Evolutionary conservation across 805 yeast species (phyloP), one percentile per base, ranked within the genome.

Genomic region (Yarrowia phangngaensis): DNA sequence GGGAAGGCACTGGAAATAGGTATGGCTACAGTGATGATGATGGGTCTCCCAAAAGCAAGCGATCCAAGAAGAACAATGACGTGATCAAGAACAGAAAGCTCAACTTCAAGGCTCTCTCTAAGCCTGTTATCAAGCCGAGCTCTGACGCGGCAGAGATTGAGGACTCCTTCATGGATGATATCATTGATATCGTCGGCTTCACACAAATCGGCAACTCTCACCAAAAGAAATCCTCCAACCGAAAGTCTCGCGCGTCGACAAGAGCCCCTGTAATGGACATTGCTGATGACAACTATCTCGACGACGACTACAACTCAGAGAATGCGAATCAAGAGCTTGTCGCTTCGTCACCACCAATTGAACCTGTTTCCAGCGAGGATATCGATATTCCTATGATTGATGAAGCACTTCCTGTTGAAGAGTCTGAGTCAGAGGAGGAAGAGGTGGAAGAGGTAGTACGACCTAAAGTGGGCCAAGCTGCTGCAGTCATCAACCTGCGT

Each of bases 131-230:
- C 23, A 57, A 62, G 52, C 2, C 27, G 13, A 20, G 20, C 31
- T 6, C 48, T 8, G 48, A 50, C 14, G 15, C 50, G 8, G 45
- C 52, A 9, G 54, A 50, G n/a, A 62, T 75, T 47, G 67, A 71
- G 2, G 72, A 71, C 31, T 74, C 74, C 41, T 76, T 73, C 52
- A 73, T 87, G 53, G 89, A 82, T 60, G 89, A 82, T 58, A 78
- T 84, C 49, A 68, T 84, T 40, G 77, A 75, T 52, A 87, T 26
- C n/a, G 27, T 38, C 27, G 45, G 45, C 23, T 17, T 31, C 14
- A 12, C 31, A 1, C 29, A 8, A 17, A 12, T 32, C 32, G 27
- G 27, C 6, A 26, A 6, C 24, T 6, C 9, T n/a, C n/a, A n/a
- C 32, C 17, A 27, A 19, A 38, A 38, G 32, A 38, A 24, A 6